These are phyloP conservation scores for Pinus albicaulis DNA, from an alignment of 75 land plant genomes.

Conservation along the genomic window DNA sequence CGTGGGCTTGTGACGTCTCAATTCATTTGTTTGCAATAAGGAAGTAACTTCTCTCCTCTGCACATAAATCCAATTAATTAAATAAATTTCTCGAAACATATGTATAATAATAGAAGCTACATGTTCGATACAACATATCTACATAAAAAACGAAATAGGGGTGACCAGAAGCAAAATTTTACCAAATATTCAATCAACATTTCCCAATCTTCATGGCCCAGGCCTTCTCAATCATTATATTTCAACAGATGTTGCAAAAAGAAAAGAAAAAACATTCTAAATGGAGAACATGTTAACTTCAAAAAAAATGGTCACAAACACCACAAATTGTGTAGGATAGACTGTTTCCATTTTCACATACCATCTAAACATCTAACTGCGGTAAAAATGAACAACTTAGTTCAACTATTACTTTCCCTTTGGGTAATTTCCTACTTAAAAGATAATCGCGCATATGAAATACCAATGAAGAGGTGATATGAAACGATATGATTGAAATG, in stretches of 20 bases:
- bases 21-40: too few species aligned
- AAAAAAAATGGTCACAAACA: neutral
- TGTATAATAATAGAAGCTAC: neutral
- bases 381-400: neutral
- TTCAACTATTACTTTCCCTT: neutral
- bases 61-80: slow-evolving; percentile 1
- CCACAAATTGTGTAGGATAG: neutral
- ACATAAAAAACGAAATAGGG: neutral
- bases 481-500: neutral
- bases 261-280: neutral
- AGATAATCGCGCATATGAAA: neutral
- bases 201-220: slow-evolving; percentile 77
- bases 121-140: neutral
- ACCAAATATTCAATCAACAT: slow-evolving; percentile 94
- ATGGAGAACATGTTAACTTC: neutral
- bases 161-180: neutral
- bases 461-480: too few species aligned
- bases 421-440: neutral
- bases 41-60: too few species aligned
- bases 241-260: slow-evolving; percentile 87
- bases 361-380: neutral
- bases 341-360: neutral
- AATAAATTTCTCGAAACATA: neutral
- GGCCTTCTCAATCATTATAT: slow-evolving; percentile 82
- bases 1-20: too few species aligned